These are phyloP conservation scores for Ambrosiella xylebori DNA, from an alignment of 2,329 filamentous ascomycete genomes.

Conservation along the genomic window DNA sequence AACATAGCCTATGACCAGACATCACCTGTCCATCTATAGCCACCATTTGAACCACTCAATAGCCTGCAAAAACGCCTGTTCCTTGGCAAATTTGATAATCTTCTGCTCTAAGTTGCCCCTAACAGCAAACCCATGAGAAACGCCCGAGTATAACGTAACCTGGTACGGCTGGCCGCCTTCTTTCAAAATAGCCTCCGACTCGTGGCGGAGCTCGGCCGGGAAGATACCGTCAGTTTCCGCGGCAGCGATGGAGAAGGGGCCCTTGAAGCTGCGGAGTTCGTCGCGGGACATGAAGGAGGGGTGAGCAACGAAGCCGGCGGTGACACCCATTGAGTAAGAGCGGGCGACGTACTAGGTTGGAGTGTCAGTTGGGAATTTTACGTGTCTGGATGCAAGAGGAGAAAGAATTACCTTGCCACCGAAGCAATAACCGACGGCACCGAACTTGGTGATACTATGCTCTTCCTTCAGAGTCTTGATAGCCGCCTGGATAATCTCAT, in stretches of 20 bases:
- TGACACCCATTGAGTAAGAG: conserved; percentile 44
- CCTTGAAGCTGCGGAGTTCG: conserved; percentile 48
- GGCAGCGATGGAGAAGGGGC: conserved; percentile 50
- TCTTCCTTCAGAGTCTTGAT: conserved; percentile 41
- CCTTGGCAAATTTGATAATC: conserved; percentile 51
- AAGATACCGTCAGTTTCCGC: conserved; percentile 50
- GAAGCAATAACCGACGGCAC: conserved; percentile 57
- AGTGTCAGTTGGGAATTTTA: not conserved
- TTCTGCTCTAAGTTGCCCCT: conserved; percentile 44
- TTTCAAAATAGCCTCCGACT: conserved; percentile 45
- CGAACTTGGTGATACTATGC: conserved; percentile 40
- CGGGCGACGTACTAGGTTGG: conserved; percentile 45
- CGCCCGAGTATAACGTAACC: conserved; percentile 56
- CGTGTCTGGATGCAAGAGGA: not conserved
- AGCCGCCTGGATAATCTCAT: conserved; percentile 18
- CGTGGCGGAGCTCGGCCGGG: conserved; percentile 43
- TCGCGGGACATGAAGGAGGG: conserved; percentile 55
- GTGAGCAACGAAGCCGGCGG: conserved; percentile 59
- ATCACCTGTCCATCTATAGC: not conserved
- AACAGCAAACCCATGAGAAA: conserved; percentile 60
- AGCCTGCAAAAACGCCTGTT: conserved; percentile 66
- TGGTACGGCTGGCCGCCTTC: conserved; percentile 48
- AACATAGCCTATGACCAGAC: not conserved
- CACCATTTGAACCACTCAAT: conserved; percentile 51
- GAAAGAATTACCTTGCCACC: conserved; percentile 42